Evolutionary conservation across 1,139 yeast genomes (phyloP), one percentile per base, ranked within the genome.

Genomic region (Ogataea hybrid): DNA sequence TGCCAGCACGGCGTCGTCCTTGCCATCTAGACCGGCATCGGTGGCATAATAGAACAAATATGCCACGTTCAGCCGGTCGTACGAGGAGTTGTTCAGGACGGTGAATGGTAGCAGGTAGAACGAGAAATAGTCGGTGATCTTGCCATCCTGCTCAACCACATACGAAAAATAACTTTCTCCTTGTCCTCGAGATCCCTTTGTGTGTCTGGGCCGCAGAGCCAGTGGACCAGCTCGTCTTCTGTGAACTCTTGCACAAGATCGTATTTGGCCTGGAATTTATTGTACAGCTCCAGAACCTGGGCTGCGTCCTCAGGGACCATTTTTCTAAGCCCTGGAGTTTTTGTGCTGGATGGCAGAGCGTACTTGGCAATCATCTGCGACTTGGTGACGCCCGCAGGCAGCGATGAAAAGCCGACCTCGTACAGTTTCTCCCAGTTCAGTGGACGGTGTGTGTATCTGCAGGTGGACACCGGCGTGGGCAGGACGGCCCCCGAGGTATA

Each of bases 391-490:
- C 75, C 76, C n/a, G 76, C 68, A 3, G 97, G 97, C 46, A 89
- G 71, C 44, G 80, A 82, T 29, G 85, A 77, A 57, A 92, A 94
- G 0, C 96, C 97, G 38, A 89, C 96, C 42, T 88, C 96, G 57
- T 84, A 73, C 25, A 92, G 73, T 59, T 88, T 92, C 16, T 79
- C 70, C 98, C 98, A 92, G 62, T 92, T 85, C 51, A 92, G 70
- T 3, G 97, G 95, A 54, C 98, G 84, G 65, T 92, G 99, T 39
- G 87, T 85, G 64, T 94, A 94, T 51, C 97, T 77, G 61, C 95
- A 83, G 2, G 88, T 81, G 11, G 95, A 71, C 7, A 92, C 77
- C 0, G 99, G 99, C 17, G 92, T 82, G 15, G 99, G 99, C 47
- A 92, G 72, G 5, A 88, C 81, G 6, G 82, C 78, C 6, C 98